A percentile compares a stretch with the other conserved stretches of the same genome.
Conservation (phyloP, 2,329 filamentous ascomycete genomes). For the Immersiporthe knoxdaviesiana region DNA sequence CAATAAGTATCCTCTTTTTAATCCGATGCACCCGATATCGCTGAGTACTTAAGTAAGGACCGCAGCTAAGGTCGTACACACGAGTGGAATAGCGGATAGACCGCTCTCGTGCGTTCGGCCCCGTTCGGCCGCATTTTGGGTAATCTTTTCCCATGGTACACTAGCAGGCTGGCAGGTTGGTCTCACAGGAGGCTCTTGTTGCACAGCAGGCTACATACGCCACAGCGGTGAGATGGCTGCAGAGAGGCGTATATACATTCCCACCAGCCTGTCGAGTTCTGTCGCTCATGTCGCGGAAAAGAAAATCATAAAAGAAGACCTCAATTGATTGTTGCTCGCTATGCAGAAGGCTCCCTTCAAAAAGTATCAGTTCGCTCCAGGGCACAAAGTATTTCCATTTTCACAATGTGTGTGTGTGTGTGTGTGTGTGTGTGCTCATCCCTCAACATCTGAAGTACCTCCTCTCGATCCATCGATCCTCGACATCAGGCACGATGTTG, state of each 20-base stretch:
- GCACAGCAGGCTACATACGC: constrained; percentile 1
- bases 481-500: constrained; percentile 77
- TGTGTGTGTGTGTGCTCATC: background rate
- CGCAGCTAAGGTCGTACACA: background rate
- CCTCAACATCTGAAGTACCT: constrained; percentile 86
- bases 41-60: background rate
- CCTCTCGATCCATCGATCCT: constrained; percentile 87
- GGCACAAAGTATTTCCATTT: background rate
- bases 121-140: background rate
- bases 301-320: background rate
- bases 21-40: constrained; percentile 5
- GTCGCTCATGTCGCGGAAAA: background rate
- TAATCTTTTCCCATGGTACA: background rate
- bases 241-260: background rate
- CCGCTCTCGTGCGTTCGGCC: constrained; percentile 10
- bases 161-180: background rate
- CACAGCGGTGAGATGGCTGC: background rate
- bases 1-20: constrained; percentile 7
- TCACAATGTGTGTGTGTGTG: too few relatives aligned
- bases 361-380: background rate
- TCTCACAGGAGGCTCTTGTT: background rate
- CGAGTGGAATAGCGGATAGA: background rate
- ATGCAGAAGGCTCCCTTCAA: constrained; percentile 16
- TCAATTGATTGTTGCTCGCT: constrained; percentile 8
- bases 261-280: background rate